Base-by-base conservation (phyloP, 164 flowering plant species). In the Magnolia officinalis region DNA sequence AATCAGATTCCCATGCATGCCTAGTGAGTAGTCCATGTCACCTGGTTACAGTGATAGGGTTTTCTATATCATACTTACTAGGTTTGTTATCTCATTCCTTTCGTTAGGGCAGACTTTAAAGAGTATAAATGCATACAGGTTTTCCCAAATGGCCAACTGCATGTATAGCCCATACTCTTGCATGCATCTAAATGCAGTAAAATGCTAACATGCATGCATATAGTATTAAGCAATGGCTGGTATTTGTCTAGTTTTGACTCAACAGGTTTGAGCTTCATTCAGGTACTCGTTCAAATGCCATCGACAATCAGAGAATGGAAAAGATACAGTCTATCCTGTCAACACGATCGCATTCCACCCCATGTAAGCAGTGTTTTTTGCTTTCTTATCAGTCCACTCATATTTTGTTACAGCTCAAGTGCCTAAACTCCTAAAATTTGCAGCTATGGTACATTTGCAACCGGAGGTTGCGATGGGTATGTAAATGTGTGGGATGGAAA, bases 211-310 rank as follows among this genome's bases (percentile, higher is more conserved):
- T 64, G 18, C 68, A 21, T 23, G 65, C 68, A 21, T 65, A 4
- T 63, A 63, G 9, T n/a, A 21, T 63, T 63, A 21, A 8, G 21
- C 65, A n/a, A 1, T 21, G 21, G 21, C 24, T 65, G 68, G 29
- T 24, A 65, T 14, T 24, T 23, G 16, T 23, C 29, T 65, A 19
- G 14, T 65, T 20, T 65, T 65, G 13, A 55, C 61, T 55, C 18
- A 8, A 55, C 18, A 10, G 61, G 61, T n/a, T 24, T 59, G 24
- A 58, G 8, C 49, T 50, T 74, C 64, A 29, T 86, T 81, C 88
- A 96, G 99, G 76, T 96, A 96, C 82, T 98, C 99, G 70, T 96
- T 96, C 78, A 96, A 96, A 83, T 96, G 99, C 81, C 99, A 96
- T 78, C 88, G 99, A 65, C 91, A 93, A 82, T 89, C 98, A 59